Evolutionary conservation across 2,329 filamentous ascomycete genomes (phyloP).

Genomic region (Pestalotiopsis sp.): DNA sequence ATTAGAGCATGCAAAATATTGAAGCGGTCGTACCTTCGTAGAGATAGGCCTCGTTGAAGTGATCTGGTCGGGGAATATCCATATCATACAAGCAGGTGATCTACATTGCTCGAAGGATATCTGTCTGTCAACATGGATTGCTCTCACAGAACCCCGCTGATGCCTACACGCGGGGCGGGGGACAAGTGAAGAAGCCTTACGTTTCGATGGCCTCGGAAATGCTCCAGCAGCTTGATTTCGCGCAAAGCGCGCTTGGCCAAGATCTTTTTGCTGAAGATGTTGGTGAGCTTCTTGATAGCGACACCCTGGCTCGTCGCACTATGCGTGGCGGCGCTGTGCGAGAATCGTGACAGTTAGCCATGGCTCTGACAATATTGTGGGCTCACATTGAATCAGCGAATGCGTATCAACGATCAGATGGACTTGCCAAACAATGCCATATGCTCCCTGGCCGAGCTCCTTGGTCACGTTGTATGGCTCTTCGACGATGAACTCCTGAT

Average conservation of each 20-base stretch:
- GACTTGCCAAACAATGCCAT: slow-evolving; percentile 94
- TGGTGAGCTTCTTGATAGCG: slow-evolving; percentile 99
- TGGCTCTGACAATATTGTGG: slow-evolving; percentile 9
- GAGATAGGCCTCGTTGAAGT: slow-evolving; percentile 98
- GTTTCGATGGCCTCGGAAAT: slow-evolving; percentile 90
- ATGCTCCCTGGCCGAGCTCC: slow-evolving; percentile 96
- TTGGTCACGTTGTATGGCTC: slow-evolving; percentile 98
- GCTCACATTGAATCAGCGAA: neutral
- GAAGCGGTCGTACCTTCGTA: slow-evolving; percentile 74
- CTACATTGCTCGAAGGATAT: slow-evolving; percentile 53
- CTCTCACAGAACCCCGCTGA: neutral
- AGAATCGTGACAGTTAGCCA: slow-evolving; percentile 21
- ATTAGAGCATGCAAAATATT: slow-evolving; percentile 23
- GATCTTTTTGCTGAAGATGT: slow-evolving; percentile 99
- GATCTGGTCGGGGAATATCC: slow-evolving; percentile 96
- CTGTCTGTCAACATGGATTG: slow-evolving; percentile 16
- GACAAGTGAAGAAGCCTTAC: slow-evolving; percentile 48
- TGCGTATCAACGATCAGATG: neutral
- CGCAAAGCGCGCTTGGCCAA: slow-evolving; percentile 95
- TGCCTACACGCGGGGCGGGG: neutral
- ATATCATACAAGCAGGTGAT: slow-evolving; percentile 99
- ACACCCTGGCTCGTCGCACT: slow-evolving; percentile 89
- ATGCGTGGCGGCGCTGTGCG: slow-evolving; percentile 83
- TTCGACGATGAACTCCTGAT: slow-evolving; percentile 98
- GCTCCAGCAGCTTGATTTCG: slow-evolving; percentile 98